Evolutionary conservation across 148 eudicot species (phyloP).

Genomic region (Selenicereus undatus): DNA sequence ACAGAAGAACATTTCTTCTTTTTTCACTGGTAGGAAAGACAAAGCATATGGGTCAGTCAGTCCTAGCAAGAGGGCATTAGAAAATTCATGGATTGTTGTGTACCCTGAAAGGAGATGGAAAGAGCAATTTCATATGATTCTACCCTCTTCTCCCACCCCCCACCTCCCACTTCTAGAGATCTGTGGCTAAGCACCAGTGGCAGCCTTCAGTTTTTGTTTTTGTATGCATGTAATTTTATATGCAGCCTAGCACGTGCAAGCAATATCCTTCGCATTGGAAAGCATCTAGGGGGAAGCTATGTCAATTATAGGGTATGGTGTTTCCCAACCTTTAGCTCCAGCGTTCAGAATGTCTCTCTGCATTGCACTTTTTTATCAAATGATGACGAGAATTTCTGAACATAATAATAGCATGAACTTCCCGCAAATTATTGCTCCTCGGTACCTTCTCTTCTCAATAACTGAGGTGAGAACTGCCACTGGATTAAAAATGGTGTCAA

Average conservation of each 20-base stretch:
- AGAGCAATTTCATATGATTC: constrained; percentile 30
- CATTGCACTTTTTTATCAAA: background rate
- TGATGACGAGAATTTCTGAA: background rate
- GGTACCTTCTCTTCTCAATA: background rate
- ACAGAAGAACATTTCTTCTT: constrained; percentile 41
- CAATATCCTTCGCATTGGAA: constrained; percentile 27
- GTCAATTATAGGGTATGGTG: constrained; percentile 25
- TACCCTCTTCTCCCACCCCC: constrained; percentile 9
- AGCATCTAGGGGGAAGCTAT: constrained; percentile 37
- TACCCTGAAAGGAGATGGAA: constrained; percentile 14
- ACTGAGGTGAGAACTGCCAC: background rate
- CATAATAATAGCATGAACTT: background rate
- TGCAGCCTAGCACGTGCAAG: constrained; percentile 32
- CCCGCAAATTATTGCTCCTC: constrained; percentile 2
- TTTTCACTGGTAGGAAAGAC: constrained; percentile 28
- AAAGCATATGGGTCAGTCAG: constrained; percentile 41
- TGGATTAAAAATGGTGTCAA: background rate
- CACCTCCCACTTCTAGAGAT: constrained; percentile 33
- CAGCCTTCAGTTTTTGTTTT: constrained; percentile 34
- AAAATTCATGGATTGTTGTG: constrained; percentile 30
- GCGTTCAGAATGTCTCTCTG: constrained; percentile 31
- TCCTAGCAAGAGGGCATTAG: constrained; percentile 11
- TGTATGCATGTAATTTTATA: constrained; percentile 28
- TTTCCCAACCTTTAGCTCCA: constrained; percentile 28
- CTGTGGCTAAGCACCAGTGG: constrained; percentile 30